Conservation (phyloP, 2,329 filamentous ascomycete genomes). For the Sporothrix globosa region DNA sequence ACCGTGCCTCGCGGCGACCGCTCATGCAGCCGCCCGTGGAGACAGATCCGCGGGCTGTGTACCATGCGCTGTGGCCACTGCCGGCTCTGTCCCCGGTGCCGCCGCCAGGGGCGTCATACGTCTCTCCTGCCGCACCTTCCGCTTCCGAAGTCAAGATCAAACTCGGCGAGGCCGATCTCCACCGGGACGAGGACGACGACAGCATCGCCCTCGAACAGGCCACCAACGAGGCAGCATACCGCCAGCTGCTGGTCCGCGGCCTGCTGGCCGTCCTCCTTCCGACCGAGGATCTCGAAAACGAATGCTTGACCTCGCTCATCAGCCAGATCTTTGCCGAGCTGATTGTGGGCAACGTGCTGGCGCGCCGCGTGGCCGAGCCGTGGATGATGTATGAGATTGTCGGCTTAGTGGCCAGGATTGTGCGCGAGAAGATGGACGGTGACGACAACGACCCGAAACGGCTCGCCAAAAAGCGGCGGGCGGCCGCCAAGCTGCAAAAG, state of each 20-base stretch:
- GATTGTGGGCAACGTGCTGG: constrained; percentile 80
- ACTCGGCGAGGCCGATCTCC: neutral
- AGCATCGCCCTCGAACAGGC: constrained; percentile 59
- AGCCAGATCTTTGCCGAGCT: constrained; percentile 88
- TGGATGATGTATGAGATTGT: constrained; percentile 88
- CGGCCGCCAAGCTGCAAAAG: constrained; percentile 8
- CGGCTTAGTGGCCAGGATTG: constrained; percentile 65
- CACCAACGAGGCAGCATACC: constrained; percentile 80
- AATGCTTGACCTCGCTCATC: constrained; percentile 79
- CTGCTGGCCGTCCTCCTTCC: constrained; percentile 82
- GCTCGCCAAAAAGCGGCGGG: neutral
- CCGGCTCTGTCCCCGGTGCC: constrained; percentile 74
- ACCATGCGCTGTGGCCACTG: constrained; percentile 81
- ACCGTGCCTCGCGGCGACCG: constrained; percentile 67
- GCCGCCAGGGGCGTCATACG: constrained; percentile 30
- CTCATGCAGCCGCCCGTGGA: constrained; percentile 62
- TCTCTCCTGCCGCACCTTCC: neutral
- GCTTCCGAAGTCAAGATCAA: neutral
- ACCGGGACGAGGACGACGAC: constrained; percentile 53
- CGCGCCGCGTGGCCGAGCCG: constrained; percentile 79
- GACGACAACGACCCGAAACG: neutral
- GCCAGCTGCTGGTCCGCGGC: constrained; percentile 83
- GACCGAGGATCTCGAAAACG: constrained; percentile 88
- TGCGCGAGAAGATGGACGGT: constrained; percentile 39
- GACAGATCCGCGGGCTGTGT: constrained; percentile 68